Evolutionary conservation across 106 monocot species (phyloP).

Genomic region (Allium fistulosum): DNA sequence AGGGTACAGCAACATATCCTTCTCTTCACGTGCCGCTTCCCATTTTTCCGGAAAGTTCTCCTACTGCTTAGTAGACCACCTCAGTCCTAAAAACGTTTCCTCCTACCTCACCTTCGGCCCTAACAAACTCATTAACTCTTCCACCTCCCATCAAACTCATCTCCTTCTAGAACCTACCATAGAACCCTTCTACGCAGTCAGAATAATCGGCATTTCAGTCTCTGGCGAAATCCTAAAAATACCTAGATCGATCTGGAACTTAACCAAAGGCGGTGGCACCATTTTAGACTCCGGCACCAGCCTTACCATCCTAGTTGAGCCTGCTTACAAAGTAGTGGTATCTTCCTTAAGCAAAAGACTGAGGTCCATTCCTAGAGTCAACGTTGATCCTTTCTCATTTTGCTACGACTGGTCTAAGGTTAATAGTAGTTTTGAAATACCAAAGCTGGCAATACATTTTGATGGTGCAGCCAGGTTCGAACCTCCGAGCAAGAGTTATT

Average conservation of each 20-base stretch:
- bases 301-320: slow-evolving; percentile 51
- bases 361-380: slow-evolving; percentile 16
- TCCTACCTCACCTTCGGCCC: slow-evolving; percentile 74
- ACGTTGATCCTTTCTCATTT: slow-evolving; percentile 58
- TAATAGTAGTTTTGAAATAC: slow-evolving; percentile 9
- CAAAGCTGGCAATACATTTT: slow-evolving; percentile 49
- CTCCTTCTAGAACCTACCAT: slow-evolving; percentile 27
- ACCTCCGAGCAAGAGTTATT: slow-evolving; percentile 82
- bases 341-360: slow-evolving; percentile 37
- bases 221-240: slow-evolving; percentile 41
- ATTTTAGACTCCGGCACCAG: slow-evolving; percentile 88
- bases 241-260: slow-evolving; percentile 47
- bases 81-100: slow-evolving; percentile 72
- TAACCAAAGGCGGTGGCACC: slow-evolving; percentile 31
- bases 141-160: slow-evolving; percentile 17
- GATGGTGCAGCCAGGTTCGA: slow-evolving; percentile 28
- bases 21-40: slow-evolving; percentile 35
- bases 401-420: slow-evolving; percentile 61
- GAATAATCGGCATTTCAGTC: slow-evolving; percentile 54
- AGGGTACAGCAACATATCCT: slow-evolving; percentile 70
- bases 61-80: slow-evolving; percentile 98
- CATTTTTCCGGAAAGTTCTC: slow-evolving; percentile 72
- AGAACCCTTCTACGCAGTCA: slow-evolving; percentile 57
- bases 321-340: slow-evolving; percentile 57
- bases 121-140: background rate